Evolutionary conservation across 228 moss, liverwort and hornwort species (phyloP).

Genomic region (Sphagnum magellanicum): DNA sequence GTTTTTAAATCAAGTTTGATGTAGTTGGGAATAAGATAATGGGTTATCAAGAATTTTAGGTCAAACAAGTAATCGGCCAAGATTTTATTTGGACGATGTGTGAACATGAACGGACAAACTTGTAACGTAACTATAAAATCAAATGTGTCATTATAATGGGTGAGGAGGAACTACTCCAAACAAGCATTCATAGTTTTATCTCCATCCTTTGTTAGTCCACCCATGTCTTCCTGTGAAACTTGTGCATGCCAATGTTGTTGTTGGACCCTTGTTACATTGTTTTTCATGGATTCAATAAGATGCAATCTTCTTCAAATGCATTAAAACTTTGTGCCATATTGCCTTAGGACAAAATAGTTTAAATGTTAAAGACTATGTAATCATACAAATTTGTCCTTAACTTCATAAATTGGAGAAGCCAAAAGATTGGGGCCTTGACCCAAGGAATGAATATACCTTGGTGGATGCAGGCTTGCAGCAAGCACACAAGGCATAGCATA

Average conservation of each 20-base stretch:
- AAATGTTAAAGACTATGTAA: background rate
- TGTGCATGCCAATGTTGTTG: slow-evolving; percentile 17
- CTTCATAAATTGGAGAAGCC: background rate
- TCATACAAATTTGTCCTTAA: background rate
- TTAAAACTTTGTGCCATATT: background rate
- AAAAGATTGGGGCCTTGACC: background rate
- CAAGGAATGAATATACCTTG: slow-evolving; percentile 11
- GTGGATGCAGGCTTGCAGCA: slow-evolving; percentile 35
- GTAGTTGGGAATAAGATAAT: background rate
- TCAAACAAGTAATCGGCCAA: no score
- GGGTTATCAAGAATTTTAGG: no score
- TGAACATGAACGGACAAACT: slow-evolving; percentile 7
- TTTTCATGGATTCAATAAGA: background rate
- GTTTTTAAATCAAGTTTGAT: background rate
- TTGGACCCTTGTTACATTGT: slow-evolving; percentile 7
- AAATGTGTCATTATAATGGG: slow-evolving; percentile 60
- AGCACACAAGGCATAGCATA: slow-evolving; percentile 26
- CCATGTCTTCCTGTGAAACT: slow-evolving; percentile 7
- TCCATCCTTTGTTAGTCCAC: slow-evolving; percentile 15
- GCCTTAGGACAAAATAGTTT: background rate
- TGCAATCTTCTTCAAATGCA: background rate
- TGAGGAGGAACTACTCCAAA: slow-evolving; percentile 42
- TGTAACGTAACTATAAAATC: slow-evolving; percentile 50
- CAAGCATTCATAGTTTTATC: slow-evolving; percentile 30
- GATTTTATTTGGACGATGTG: no score